Conservation (phyloP, 192 early-diverging fungal species). For the Cladochytrium replicatum region DNA sequence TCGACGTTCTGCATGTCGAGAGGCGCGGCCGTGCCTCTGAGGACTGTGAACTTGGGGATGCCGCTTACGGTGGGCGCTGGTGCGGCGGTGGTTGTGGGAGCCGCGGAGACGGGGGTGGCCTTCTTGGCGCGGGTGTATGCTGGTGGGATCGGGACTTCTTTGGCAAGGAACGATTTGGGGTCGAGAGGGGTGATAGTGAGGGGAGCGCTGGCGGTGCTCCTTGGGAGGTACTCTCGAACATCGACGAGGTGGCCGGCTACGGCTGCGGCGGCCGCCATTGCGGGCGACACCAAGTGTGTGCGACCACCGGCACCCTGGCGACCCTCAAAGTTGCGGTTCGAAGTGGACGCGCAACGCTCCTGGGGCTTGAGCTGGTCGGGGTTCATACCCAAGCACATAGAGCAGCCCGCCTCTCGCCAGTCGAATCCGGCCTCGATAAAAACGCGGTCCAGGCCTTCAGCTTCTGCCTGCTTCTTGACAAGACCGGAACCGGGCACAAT, state of each 20-base stretch:
- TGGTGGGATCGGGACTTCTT: constrained; percentile 14
- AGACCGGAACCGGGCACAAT: constrained; percentile 65
- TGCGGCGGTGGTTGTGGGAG: constrained; percentile 5
- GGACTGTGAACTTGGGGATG: constrained; percentile 48
- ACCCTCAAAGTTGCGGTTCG: constrained; percentile 69
- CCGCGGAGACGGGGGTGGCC: background rate
- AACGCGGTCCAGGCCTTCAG: constrained; percentile 55
- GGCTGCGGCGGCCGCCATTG: constrained; percentile 64
- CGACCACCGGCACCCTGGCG: constrained; percentile 56
- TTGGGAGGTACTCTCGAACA: constrained; percentile 35
- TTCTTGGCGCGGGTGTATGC: background rate
- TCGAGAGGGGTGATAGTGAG: constrained; percentile 19
- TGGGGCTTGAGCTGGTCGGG: constrained; percentile 56
- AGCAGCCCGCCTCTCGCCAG: constrained; percentile 59
- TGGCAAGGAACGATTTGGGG: constrained; percentile 24
- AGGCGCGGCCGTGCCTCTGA: constrained; percentile 51
- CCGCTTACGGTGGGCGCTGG: constrained; percentile 20
- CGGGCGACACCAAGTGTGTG: constrained; percentile 54
- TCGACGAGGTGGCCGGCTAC: constrained; percentile 50
- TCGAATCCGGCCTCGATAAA: constrained; percentile 63
- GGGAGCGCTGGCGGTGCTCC: constrained; percentile 5
- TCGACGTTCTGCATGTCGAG: constrained; percentile 53
- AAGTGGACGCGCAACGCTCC: constrained; percentile 61
- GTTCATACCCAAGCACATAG: constrained; percentile 69
- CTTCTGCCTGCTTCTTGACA: constrained; percentile 59